Evolutionary conservation across 148 eudicot genomes (phyloP).

Genomic region (Camellia lanceoleosa): DNA sequence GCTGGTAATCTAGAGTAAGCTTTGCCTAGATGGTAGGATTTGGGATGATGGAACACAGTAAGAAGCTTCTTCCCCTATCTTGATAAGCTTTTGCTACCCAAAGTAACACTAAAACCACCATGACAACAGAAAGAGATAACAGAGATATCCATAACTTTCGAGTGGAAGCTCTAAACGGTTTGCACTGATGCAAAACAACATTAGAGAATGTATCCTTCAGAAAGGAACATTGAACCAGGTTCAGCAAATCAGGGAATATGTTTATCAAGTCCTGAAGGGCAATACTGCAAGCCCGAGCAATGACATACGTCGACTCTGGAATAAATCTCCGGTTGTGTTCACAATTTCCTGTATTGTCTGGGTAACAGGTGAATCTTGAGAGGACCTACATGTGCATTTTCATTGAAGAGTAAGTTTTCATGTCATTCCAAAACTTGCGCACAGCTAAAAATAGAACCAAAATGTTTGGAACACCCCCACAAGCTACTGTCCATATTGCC

Average conservation of each 20-base stretch:
- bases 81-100: constrained; percentile 53
- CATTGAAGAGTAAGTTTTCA: neutral
- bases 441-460: too few species aligned
- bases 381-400: constrained; percentile 43
- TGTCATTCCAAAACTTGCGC: neutral
- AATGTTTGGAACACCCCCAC: too few species aligned
- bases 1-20: neutral
- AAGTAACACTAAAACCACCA: constrained; percentile 43
- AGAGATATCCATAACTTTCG: constrained; percentile 47
- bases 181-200: constrained; percentile 47
- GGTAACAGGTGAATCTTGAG: constrained; percentile 57
- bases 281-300: constrained; percentile 53
- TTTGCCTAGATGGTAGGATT: constrained; percentile 9
- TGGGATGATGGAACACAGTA: constrained; percentile 43
- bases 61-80: constrained; percentile 39
- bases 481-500: too few species aligned
- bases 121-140: constrained; percentile 50
- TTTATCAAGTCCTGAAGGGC: constrained; percentile 52
- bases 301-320: constrained; percentile 34
- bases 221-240: constrained; percentile 46
- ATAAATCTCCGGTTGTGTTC: constrained; percentile 37
- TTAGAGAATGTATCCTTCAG: constrained; percentile 43
- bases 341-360: constrained; percentile 22
- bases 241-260: constrained; percentile 55
- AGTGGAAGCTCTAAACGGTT: constrained; percentile 37